phyloP scores from a whole-genome alignment of 2,329 filamentous ascomycete species.

The Penicillium decumbens region DNA sequence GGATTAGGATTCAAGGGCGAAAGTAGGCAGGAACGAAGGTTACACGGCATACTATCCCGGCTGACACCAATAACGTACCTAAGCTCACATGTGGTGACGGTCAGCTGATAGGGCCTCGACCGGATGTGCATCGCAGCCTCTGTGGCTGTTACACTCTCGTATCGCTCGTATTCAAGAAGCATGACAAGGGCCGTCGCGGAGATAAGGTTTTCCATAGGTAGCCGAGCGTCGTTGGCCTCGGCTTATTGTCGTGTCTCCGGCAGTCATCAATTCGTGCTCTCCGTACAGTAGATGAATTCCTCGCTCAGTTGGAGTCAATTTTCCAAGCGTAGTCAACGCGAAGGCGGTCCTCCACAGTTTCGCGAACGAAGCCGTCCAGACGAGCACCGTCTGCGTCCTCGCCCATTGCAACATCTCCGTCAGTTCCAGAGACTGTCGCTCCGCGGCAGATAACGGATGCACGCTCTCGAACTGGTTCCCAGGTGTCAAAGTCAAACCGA shows the following conservation, averaged over 20 bases:
- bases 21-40: neutral
- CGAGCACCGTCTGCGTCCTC: conserved; percentile 42
- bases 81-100: conserved; percentile 6
- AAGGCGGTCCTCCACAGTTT: conserved; percentile 56
- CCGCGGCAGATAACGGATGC: conserved; percentile 64
- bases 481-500: conserved; percentile 67
- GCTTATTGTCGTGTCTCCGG: neutral
- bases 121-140: conserved; percentile 4
- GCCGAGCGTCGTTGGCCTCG: neutral
- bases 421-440: conserved; percentile 32
- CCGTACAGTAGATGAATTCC: neutral
- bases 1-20: neutral
- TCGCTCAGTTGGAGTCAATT: conserved; percentile 33
- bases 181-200: neutral
- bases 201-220: neutral
- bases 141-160: neutral
- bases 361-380: conserved; percentile 59
- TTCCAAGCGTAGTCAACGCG: conserved; percentile 39
- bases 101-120: conserved; percentile 13
- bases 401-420: conserved; percentile 44
- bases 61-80: neutral
- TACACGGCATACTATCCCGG: neutral
- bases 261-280: neutral
- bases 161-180: neutral
- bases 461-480: conserved; percentile 64